phyloP scores from a whole-genome alignment of 257 asterid species.

The Solanum tarijense region DNA sequence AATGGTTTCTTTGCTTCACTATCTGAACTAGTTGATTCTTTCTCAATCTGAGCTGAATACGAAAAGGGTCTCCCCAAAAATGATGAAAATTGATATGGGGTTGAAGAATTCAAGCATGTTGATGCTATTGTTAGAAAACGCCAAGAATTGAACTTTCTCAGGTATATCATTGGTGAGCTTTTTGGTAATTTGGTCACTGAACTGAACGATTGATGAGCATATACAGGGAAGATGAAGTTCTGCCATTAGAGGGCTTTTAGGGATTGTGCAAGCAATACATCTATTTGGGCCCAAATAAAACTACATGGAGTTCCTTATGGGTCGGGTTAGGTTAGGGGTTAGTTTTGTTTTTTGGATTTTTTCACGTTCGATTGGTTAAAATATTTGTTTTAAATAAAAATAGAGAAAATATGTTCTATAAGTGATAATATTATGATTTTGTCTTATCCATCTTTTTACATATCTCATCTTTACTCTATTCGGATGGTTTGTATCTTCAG shows the following conservation, averaged over 20 bases:
- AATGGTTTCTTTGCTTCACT: slow-evolving; percentile 14
- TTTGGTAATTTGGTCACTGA: neutral
- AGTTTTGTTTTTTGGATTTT: too few species aligned
- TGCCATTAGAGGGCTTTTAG: neutral
- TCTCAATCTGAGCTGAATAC: slow-evolving; percentile 12
- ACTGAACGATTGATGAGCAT: neutral
- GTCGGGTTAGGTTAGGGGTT: neutral
- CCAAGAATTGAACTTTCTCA: slow-evolving; percentile 13
- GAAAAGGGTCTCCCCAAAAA: slow-evolving; percentile 27
- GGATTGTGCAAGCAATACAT: neutral
- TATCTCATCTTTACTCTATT: neutral
- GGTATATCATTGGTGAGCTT: slow-evolving; percentile 14
- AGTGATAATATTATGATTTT: too few species aligned
- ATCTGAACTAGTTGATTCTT: neutral
- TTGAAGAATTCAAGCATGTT: slow-evolving; percentile 2
- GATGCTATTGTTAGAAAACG: neutral
- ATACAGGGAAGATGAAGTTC: neutral
- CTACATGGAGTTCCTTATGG: neutral
- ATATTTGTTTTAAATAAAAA: too few species aligned
- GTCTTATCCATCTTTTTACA: neutral
- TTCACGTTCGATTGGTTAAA: neutral
- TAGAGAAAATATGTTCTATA: neutral
- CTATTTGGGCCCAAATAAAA: neutral
- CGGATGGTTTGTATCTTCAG: too few species aligned
- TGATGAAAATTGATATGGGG: slow-evolving; percentile 8